Evolutionary conservation across 495 filamentous ascomycete species (phyloP).

Genomic region (Penicillium antarcticum): DNA sequence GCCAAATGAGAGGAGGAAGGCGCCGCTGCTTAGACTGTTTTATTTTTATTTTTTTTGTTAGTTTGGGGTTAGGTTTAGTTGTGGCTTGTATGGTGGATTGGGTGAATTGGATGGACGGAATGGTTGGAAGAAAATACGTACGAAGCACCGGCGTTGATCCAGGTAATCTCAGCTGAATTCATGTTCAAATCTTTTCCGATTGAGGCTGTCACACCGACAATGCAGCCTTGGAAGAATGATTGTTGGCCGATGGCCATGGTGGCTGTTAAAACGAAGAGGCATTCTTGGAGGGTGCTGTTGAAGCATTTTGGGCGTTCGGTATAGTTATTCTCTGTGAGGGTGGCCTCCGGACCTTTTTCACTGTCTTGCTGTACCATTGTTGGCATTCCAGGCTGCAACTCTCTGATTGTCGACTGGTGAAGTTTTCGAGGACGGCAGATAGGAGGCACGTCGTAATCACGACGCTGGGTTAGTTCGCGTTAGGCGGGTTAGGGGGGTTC

Average conservation of each 20-base stretch:
- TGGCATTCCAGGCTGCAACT: no score
- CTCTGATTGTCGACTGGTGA: no score
- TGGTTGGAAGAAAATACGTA: conserved; percentile 28
- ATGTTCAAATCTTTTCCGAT: conserved; percentile 61
- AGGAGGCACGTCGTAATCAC: no score
- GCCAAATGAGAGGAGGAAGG: conserved; percentile 72
- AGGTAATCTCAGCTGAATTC: conserved; percentile 67
- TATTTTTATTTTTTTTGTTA: not conserved
- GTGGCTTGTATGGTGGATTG: not conserved
- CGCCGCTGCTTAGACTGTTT: conserved; percentile 60
- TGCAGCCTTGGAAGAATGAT: conserved; percentile 56
- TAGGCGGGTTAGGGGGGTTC: no score
- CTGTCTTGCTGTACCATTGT: conserved; percentile 4
- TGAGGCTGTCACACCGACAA: conserved; percentile 60
- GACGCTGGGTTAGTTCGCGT: no score
- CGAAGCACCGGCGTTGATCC: conserved; percentile 64
- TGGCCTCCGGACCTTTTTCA: conserved; percentile 13
- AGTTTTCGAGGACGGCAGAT: no score
- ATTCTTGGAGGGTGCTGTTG: conserved; percentile 59
- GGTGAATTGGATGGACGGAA: not conserved
- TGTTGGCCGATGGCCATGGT: conserved; percentile 67
- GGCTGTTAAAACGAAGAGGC: conserved; percentile 63
- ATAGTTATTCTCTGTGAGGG: conserved; percentile 6
- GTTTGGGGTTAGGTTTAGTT: conserved; percentile 9
- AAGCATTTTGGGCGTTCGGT: conserved; percentile 54